Evolutionary conservation across 179 eudicot genomes (phyloP).

Genomic region (Camellia oleifera): DNA sequence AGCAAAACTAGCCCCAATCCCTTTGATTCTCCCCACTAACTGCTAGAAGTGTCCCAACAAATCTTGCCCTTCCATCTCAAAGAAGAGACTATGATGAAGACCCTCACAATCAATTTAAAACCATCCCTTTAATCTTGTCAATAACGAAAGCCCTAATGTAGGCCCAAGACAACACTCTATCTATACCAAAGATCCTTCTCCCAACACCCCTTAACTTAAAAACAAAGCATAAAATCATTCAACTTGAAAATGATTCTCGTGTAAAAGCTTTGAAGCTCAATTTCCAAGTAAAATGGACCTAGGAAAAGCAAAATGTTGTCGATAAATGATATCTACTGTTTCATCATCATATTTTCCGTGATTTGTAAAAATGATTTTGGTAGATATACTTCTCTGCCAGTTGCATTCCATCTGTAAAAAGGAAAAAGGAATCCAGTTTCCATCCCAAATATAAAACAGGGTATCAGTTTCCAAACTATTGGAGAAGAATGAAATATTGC

Average conservation of each 20-base stretch:
- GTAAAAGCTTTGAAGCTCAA: background rate
- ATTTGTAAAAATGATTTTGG: no score
- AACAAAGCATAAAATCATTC: background rate
- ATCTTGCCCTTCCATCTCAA: background rate
- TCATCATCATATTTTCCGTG: no score
- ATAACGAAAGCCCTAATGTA: no score
- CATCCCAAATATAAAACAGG: background rate
- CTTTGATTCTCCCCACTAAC: background rate
- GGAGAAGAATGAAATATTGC: background rate
- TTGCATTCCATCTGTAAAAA: no score
- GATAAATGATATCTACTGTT: no score
- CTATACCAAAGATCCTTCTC: no score
- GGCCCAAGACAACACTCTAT: no score
- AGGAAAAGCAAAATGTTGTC: background rate
- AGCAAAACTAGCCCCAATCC: background rate
- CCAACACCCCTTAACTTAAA: background rate
- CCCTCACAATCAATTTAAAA: no score
- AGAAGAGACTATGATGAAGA: no score
- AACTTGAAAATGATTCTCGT: background rate
- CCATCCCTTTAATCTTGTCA: no score
- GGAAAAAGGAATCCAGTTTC: background rate
- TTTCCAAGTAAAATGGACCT: background rate
- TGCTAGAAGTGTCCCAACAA: background rate
- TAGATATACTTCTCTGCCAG: no score
- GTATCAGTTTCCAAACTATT: background rate